A percentile compares a stretch with the other conserved stretches of the same genome.
phyloP scores from a whole-genome alignment of 192 early-diverging fungal genomes.

The Coemansia guatemalensis region DNA sequence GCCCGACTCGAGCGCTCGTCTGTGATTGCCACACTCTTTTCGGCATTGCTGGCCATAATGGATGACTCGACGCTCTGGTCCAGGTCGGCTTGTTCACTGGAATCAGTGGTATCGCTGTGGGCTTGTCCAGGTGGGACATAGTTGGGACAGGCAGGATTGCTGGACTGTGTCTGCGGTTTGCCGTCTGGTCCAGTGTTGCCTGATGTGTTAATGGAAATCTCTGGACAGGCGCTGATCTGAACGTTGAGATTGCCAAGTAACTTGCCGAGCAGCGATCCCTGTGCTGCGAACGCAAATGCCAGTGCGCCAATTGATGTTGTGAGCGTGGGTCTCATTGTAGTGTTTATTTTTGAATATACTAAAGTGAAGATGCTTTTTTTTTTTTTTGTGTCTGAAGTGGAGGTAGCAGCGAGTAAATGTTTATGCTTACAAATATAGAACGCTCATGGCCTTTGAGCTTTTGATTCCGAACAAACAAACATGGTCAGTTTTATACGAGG shows the following conservation, averaged over 20 bases:
- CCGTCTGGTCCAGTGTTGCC: neutral
- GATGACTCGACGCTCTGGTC: too few relatives aligned
- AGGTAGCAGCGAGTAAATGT: too few relatives aligned
- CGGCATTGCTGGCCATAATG: too few relatives aligned
- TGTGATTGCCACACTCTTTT: too few relatives aligned
- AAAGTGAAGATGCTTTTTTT: too few relatives aligned
- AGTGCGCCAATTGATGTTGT: slow-evolving; percentile 13
- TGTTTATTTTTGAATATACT: neutral
- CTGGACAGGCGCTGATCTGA: slow-evolving; percentile 35
- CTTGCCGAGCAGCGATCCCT: slow-evolving; percentile 30
- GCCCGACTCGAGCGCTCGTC: too few relatives aligned
- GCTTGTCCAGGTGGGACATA: slow-evolving; percentile 26
- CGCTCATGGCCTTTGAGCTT: too few relatives aligned
- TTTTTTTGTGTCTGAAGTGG: too few relatives aligned
- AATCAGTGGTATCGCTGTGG: neutral
- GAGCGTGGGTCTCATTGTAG: slow-evolving; percentile 16
- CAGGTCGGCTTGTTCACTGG: too few relatives aligned
- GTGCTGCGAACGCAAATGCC: slow-evolving; percentile 2
- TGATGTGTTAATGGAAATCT: neutral
- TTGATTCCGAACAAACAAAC: neutral
- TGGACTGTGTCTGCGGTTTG: slow-evolving; percentile 24
- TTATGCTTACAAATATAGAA: too few relatives aligned
- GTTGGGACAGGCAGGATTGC: slow-evolving; percentile 41
- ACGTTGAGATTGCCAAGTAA: slow-evolving; percentile 31
- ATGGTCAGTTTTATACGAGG: slow-evolving; percentile 3